Base-by-base conservation (phyloP, 148 eudicot species). In the Vaccinium corymbosum region DNA sequence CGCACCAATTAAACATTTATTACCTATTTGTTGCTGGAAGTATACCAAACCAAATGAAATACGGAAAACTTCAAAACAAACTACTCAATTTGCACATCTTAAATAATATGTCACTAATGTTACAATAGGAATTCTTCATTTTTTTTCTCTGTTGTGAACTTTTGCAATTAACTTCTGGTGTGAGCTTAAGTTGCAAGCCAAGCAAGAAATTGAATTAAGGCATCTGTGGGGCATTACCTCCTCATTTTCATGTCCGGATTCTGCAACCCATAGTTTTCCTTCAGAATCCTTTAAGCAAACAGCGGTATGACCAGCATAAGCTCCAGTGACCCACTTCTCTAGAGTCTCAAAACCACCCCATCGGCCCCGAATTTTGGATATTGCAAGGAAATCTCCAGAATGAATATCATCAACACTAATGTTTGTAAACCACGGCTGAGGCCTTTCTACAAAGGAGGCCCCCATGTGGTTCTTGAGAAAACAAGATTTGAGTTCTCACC, bases 301-400 rank as follows among this genome's bases (percentile, higher is more conserved):
- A 82, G 99, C 97, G 64, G 92, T 82, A 84, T 97, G 99, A 78
- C 99, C 99, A 17, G 99, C 98, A 94, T 93, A 97, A 71, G 98
- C 87, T 86, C 98, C 98, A 11, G 95, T 89, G 50, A 94, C 99
- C 99, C 99, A 97, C 85, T 97, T 97, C 91, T 95, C 99, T 83
- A 97, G 78, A 56, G 94, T 95, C 96, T 97, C 98, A 91, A 97
- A 97, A 80, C 89, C 99, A 85, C 98, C 99, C 98, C 98, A 95
- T 10, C 92, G 90, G 8, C 99, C 99, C 68, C 99, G 94, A 35
- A 97, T 95, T 88, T 95, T 97, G 6, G 99, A 97, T 87, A 97
- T 85, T 62, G 93, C 99, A 80, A 97, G 94, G 76, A 97, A 92
- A 85, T 97, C 99, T 81, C 99, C 99, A 71, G 99, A 94, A 53